Base-by-base conservation (phyloP, 2,329 filamentous ascomycete species). In the Pseudogymnoascus sp. region DNA sequence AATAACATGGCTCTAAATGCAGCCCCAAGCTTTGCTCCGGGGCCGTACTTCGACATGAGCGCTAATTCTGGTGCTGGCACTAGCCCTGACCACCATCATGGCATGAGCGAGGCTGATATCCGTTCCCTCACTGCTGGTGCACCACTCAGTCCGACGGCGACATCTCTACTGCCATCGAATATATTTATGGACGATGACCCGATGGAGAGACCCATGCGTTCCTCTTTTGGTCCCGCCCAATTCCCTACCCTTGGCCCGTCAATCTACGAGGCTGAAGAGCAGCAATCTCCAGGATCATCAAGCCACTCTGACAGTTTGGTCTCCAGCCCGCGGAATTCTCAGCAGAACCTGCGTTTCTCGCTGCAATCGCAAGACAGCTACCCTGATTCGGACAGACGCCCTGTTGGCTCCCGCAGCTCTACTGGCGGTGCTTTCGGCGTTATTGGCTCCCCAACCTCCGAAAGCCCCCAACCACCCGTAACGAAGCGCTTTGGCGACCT, bases 121-220 rank as follows among this genome's bases (percentile, higher is more conserved):
- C 84, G 84, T 64, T 80, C 80, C 16, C 73, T 89, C 37, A 85
- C 82, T 2, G 82, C 81, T 16, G 86, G 84, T 28, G 89, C 88
- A 1, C 89, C 89, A 0, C 83, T 93, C 73, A 93, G 89, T 69
- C 90, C 90, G 1, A 89, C 89, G 3, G 90, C 90, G 1, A 86
- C 89, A 28, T 83, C 87, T 14, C 78, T 93, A 3, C 77, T 96
- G 14, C 90, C 90, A 0, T 89, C 89, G 1, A 85, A 84, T 64
- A 77, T 89, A 3, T 81, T 84, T 63, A 74, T 76, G 5, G 85
- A 88, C 61, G 87, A 89, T 59, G 86, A 87, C 14, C 77, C 79
- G n/a, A 78, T 76, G 8, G 81, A 60, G 34, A 38, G 5, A n/a
- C 28, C 31, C 21, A 36, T 14, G 16, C 46, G 31, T 23, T 67